Conservation (phyloP, 2,329 filamentous ascomycete genomes). For the Nakataea oryzae region DNA sequence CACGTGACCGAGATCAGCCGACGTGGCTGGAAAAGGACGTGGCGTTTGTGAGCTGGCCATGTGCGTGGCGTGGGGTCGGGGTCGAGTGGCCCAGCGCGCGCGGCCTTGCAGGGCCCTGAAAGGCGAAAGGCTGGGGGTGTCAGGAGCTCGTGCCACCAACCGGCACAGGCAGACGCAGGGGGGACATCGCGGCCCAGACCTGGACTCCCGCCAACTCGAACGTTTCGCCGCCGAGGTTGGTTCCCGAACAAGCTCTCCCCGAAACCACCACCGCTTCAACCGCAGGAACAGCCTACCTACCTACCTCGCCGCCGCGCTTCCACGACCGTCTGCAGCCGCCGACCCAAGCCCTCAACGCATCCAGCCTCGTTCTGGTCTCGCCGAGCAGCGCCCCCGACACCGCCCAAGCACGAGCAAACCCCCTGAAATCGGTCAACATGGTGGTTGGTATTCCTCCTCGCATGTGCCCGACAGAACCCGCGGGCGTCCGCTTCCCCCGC, state of each 20-base stretch:
- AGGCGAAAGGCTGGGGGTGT: background rate
- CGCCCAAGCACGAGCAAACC: background rate
- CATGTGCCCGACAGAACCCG: conserved; percentile 4
- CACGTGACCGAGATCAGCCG: background rate
- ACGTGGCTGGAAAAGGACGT: background rate
- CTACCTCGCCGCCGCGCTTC: background rate
- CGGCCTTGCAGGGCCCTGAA: background rate
- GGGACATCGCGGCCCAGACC: background rate
- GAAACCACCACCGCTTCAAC: background rate
- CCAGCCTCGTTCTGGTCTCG: background rate
- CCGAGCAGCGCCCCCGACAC: background rate
- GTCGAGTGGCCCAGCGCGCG: background rate
- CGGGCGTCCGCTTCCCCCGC: conserved; percentile 3
- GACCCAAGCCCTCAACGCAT: background rate
- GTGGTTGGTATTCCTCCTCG: conserved; percentile 10
- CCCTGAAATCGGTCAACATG: conserved; percentile 6
- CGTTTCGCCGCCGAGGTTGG: background rate
- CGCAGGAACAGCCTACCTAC: background rate
- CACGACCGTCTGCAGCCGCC: background rate
- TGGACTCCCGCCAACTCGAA: background rate
- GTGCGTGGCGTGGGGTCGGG: background rate
- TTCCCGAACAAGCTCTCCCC: background rate
- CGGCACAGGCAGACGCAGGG: background rate
- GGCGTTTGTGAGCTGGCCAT: background rate
- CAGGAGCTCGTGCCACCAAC: background rate